Base-by-base conservation (phyloP, 176 grass and related monocot genomes). In the Pontederia crassipes region DNA sequence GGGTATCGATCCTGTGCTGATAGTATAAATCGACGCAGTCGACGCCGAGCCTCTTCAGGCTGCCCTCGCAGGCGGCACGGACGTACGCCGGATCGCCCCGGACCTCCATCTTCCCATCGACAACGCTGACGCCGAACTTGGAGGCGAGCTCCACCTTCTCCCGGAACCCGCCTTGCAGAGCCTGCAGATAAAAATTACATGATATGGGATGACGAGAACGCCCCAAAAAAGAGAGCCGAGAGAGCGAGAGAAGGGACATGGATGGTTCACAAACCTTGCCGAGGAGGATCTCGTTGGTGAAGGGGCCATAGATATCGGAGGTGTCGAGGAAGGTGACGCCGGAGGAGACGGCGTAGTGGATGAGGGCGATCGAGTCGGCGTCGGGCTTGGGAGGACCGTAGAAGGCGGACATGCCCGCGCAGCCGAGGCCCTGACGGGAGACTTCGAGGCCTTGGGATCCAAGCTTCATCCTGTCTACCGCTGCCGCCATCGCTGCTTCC, bases 241-340 rank as follows among this genome's bases (percentile, higher is more conserved):
- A 24, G 20, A 24, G 20, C 0, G 20, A 24, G 20, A 24, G 20
- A 24, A 24, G 20, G 1, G 20, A 24, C 0, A 24, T 24, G 20
- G 20, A 24, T 24, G 20, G 20, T 24, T 24, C 20, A 24, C 20
- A 40, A 40, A 87, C 89, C 73, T 84, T 94, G 61, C 85, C 79
- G 48, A 89, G 85, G 14, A 95, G 83, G 46, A 85, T 16, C 56
- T 95, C 89, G 80, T 83, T 95, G 12, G 85, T 95, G 70, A 72
- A 78, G 7, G 89, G 89, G 11, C 89, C 89, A 20, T 95, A 95
- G 14, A 86, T 10, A 58, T 95, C 89, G 72, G 89, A 64, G 71
- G 89, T 75, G 74, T 95, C 89, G 51, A 95, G 63, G 11, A 89
- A 8, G n/a, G 89, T 89, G 54, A 95, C 89, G 26, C 77, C 85